Percentiles rank a stretch among this genome's conserved stretches.
Evolutionary conservation across 2,329 filamentous ascomycete genomes (phyloP).

Genomic region (Tolypocladium nubicola): DNA sequence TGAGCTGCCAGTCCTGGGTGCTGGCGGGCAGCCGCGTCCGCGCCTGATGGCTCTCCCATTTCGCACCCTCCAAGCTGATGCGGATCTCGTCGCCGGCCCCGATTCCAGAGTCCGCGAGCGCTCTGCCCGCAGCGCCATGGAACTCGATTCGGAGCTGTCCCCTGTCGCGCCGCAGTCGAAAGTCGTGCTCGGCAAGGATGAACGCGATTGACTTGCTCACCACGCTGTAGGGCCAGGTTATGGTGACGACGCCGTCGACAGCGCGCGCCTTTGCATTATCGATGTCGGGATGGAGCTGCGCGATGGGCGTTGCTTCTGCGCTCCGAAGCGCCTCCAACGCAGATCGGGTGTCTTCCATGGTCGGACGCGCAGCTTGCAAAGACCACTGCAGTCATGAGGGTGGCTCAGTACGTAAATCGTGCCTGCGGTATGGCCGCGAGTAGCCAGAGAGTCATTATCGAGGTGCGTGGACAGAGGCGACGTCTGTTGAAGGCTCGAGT

Average conservation of each 20-base stretch:
- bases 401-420: not conserved
- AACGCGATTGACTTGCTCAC: conserved; percentile 65
- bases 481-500: not conserved
- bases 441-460: not conserved
- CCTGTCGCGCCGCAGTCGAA: conserved; percentile 62
- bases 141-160: conserved; percentile 79
- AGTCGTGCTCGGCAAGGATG: conserved; percentile 74
- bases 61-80: conserved; percentile 57
- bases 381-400: not conserved
- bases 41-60: conserved; percentile 48
- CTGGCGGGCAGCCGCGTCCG: conserved; percentile 37
- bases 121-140: conserved; percentile 56
- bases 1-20: conserved; percentile 48
- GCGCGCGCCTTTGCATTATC: conserved; percentile 27
- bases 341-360: conserved; percentile 1
- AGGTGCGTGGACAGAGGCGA: not conserved
- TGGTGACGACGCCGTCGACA: conserved; percentile 64
- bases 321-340: conserved; percentile 12
- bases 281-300: conserved; percentile 41
- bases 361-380: not conserved
- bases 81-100: conserved; percentile 70
- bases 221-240: conserved; percentile 87
- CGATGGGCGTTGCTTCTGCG: conserved; percentile 38
- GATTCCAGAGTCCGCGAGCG: conserved; percentile 54
- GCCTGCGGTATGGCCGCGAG: not conserved